Percentiles rank a stretch among this genome's conserved stretches.
phyloP scores from a whole-genome alignment of 1,284 basidiomycete genomes.

The Cutaneotrichosporon dermatis region DNA sequence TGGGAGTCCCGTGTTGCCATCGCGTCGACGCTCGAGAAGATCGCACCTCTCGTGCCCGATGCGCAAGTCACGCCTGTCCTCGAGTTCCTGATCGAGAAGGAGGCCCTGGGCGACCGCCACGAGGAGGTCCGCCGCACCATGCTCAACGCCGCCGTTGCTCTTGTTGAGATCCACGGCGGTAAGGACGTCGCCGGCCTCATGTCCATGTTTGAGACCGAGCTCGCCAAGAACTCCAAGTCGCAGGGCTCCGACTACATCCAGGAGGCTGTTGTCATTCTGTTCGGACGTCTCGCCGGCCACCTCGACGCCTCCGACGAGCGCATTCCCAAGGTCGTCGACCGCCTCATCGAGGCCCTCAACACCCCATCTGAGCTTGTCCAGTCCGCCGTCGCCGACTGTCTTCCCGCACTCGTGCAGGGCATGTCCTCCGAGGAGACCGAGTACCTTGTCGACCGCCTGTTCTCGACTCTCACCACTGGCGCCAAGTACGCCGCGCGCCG shows the following conservation, averaged over 20 bases:
- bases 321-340: constrained; percentile 77
- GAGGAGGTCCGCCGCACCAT: constrained; percentile 79
- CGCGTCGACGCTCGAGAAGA: constrained; percentile 63
- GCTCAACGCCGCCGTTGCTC: constrained; percentile 74
- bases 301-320: constrained; percentile 70
- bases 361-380: constrained; percentile 97
- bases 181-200: constrained; percentile 72
- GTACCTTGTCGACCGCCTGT: constrained; percentile 68
- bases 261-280: constrained; percentile 90
- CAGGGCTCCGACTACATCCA: constrained; percentile 82
- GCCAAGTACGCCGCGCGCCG: constrained; percentile 86
- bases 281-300: constrained; percentile 88
- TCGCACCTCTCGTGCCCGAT: constrained; percentile 66
- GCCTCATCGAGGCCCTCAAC: constrained; percentile 85
- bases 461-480: constrained; percentile 69
- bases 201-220: constrained; percentile 74
- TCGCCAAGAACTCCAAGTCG: constrained; percentile 61
- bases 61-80: constrained; percentile 74
- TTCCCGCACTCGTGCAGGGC: constrained; percentile 77
- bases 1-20: constrained; percentile 80
- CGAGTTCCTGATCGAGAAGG: constrained; percentile 75
- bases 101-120: constrained; percentile 82
- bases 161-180: constrained; percentile 81
- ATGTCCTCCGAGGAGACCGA: constrained; percentile 63
- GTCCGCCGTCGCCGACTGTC: constrained; percentile 89